Evolutionary conservation across 768 basidiomycete genomes (phyloP), one percentile per base, ranked within the genome.

Genomic region (Trametes coccinea): DNA sequence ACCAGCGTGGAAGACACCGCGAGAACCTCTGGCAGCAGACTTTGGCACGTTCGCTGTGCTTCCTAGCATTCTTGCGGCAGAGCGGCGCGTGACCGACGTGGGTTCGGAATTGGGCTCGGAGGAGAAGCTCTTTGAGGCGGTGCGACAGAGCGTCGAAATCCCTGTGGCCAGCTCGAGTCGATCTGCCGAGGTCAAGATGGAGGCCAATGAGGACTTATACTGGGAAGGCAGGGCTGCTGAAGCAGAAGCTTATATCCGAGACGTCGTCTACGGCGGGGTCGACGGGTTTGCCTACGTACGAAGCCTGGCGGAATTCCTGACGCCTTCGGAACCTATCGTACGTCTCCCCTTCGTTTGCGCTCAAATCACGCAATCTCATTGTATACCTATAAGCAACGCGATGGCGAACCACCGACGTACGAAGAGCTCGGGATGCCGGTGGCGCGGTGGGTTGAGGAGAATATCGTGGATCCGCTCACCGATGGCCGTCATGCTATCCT

Each of bases 221-320:
- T 89, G 84, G 82, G 79, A 75, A 27, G 70, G 75, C 11, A 76
- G 75, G 51, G 84, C 82, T 11, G 71, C 72, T n/a, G 78, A 81
- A 27, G 88, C 82, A 2, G 87, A 90, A 73, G 80, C 78, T n/a
- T 90, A 87, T 66, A 48, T 92, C 16, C 74, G 81, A 17, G 88
- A 91, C 69, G 69, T 90, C n/a, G 89, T 92, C 0, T 92, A 92
- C 69, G 90, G 91, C 0, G 90, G 91, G 48, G 78, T 84, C 0
- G 89, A 90, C 58, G 90, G 91, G 1, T 73, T 85, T 30, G 90
- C 90, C 5, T 92, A 92, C 70, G 81, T 87, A 54, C 79, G 87
- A 61, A 92, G 91, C 70, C 67, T 93, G 56, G 90, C 89, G 29
- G 87, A 89, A 72, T 93, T 92, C 64, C 78, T 87, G 34, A 70